These are phyloP conservation scores for Fusarium equiseti DNA, from an alignment of 2,329 filamentous ascomycete genomes.

Conservation along the genomic window DNA sequence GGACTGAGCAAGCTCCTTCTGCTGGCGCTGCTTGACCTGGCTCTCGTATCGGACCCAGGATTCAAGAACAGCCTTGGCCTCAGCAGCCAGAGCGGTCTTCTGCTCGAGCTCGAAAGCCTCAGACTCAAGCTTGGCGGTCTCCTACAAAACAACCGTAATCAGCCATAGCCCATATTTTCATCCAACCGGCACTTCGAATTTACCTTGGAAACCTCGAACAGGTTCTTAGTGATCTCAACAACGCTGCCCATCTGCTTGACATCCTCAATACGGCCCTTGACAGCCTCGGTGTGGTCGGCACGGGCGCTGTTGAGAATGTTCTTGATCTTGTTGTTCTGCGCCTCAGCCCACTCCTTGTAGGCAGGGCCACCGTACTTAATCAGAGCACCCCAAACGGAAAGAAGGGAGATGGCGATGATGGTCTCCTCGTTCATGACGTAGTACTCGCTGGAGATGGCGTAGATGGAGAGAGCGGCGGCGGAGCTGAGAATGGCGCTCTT, in stretches of 20 bases:
- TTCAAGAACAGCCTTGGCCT: conserved; percentile 96
- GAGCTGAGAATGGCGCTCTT: conserved; percentile 98
- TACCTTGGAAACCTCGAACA: conserved; percentile 99
- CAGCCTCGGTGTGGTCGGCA: conserved; percentile 93
- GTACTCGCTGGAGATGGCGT: conserved; percentile 99
- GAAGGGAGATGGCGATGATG: conserved; percentile 90
- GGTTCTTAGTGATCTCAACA: conserved; percentile 94
- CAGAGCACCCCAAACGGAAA: conserved; percentile 91
- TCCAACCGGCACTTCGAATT: conserved; percentile 42
- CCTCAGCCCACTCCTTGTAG: conserved; percentile 93
- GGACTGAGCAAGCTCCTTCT: conserved; percentile 91
- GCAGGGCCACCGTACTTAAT: conserved; percentile 93
- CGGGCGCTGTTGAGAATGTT: conserved; percentile 94
- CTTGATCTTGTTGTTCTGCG: conserved; percentile 91
- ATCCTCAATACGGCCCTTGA: conserved; percentile 92
- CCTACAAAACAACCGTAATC: conserved; percentile 64
- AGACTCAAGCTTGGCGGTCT: conserved; percentile 96
- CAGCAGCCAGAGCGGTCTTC: conserved; percentile 87
- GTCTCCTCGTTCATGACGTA: conserved; percentile 99
- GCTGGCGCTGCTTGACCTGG: conserved; percentile 98
- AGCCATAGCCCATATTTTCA: conserved; percentile 26
- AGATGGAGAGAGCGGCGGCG: conserved; percentile 88
- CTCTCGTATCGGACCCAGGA: conserved; percentile 99
- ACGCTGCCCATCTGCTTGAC: conserved; percentile 95
- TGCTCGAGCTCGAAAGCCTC: conserved; percentile 98